Percentiles rank a stretch among this genome's conserved stretches.
These are phyloP conservation scores for Thecaphora frezii DNA, from an alignment of 1,284 basidiomycete genomes.

Conservation along the genomic window DNA sequence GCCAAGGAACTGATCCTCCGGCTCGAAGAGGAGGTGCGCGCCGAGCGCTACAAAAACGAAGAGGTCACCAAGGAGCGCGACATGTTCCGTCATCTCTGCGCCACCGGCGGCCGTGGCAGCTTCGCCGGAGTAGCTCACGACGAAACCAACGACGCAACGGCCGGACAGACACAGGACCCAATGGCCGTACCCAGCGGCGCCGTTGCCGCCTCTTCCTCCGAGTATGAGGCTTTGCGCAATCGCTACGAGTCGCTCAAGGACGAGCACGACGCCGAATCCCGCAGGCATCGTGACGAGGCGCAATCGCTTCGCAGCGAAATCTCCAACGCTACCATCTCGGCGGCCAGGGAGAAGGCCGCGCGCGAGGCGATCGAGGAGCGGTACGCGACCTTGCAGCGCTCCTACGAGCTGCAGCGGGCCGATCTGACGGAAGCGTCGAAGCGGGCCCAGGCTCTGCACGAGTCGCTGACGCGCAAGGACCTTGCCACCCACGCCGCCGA, in stretches of 20 bases:
- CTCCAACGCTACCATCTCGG: slow-evolving; percentile 62
- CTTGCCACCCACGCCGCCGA: slow-evolving; percentile 60
- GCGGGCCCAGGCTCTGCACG: slow-evolving; percentile 59
- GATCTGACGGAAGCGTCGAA: slow-evolving; percentile 57
- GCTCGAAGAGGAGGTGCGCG: slow-evolving; percentile 73
- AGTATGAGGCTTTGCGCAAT: slow-evolving; percentile 32
- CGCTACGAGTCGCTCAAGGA: slow-evolving; percentile 70
- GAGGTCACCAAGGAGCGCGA: slow-evolving; percentile 85
- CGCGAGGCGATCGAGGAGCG: slow-evolving; percentile 61
- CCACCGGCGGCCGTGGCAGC: slow-evolving; percentile 33
- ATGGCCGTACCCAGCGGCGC: not conserved
- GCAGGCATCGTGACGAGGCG: slow-evolving; percentile 73
- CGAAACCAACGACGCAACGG: slow-evolving; percentile 3
- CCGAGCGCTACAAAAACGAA: slow-evolving; percentile 71
- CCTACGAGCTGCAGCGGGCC: slow-evolving; percentile 52
- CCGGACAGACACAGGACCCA: no score
- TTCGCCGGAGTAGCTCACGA: slow-evolving; percentile 1
- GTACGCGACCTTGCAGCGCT: slow-evolving; percentile 40
- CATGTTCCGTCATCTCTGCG: slow-evolving; percentile 74
- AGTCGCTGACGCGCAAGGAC: slow-evolving; percentile 61
- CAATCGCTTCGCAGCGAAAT: slow-evolving; percentile 66
- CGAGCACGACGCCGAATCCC: slow-evolving; percentile 74
- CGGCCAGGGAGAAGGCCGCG: slow-evolving; percentile 46
- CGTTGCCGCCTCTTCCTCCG: slow-evolving; percentile 13
- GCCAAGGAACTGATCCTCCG: slow-evolving; percentile 82